A percentile compares a stretch with the other conserved stretches of the same genome.
These are phyloP conservation scores for Cyberlindnera maritima DNA, from an alignment of 805 yeast species.

Conservation along the genomic window DNA sequence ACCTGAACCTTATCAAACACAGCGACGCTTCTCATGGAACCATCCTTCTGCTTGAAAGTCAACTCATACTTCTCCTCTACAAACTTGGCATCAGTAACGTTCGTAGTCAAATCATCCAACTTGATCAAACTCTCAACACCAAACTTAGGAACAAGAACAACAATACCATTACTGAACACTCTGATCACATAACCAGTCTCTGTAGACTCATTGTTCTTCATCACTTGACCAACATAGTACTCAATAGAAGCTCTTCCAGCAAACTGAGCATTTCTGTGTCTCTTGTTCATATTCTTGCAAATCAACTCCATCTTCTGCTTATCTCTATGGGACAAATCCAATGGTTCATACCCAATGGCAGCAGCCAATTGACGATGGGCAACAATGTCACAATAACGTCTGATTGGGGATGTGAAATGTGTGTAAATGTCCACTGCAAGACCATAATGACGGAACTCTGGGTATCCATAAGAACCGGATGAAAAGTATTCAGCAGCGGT, in stretches of 20 bases:
- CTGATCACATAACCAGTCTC: constrained; percentile 92
- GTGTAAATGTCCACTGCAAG: constrained; percentile 96
- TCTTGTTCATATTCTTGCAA: constrained; percentile 83
- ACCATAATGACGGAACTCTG: constrained; percentile 96
- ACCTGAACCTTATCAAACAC: constrained; percentile 88
- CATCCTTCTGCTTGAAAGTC: constrained; percentile 49
- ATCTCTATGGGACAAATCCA: constrained; percentile 81
- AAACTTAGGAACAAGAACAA: constrained; percentile 89
- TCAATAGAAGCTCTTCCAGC: constrained; percentile 98
- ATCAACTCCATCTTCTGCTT: constrained; percentile 86
- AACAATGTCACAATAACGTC: constrained; percentile 96
- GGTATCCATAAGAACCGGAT: constrained; percentile 83
- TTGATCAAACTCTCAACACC: constrained; percentile 94
- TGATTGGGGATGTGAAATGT: constrained; percentile 96
- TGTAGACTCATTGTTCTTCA: constrained; percentile 74
- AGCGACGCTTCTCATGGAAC: constrained; percentile 47
- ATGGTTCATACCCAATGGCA: constrained; percentile 91
- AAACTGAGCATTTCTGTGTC: constrained; percentile 97
- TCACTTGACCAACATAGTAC: constrained; percentile 96
- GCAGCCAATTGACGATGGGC: constrained; percentile 98
- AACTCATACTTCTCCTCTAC: constrained; percentile 79
- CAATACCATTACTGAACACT: constrained; percentile 92
- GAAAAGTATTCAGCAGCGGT: constrained; percentile 98
- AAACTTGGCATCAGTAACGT: constrained; percentile 58
- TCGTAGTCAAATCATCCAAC: constrained; percentile 67